Conservation (phyloP, 2,329 filamentous ascomycete genomes). For the Sodiomyces alkalinus region DNA sequence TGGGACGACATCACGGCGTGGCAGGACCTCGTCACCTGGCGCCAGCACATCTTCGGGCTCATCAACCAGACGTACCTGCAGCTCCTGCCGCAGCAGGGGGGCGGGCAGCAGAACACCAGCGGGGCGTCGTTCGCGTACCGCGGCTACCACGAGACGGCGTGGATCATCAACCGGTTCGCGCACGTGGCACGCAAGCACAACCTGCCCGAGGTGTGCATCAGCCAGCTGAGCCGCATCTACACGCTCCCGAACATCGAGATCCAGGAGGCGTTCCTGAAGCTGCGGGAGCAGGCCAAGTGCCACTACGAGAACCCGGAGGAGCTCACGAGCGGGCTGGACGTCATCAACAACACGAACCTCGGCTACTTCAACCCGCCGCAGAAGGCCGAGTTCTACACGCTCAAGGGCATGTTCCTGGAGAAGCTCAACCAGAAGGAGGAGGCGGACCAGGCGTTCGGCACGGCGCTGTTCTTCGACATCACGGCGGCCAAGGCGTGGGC, state of each 20-base stretch:
- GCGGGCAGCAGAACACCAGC: conserved; percentile 55
- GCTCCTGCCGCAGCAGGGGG: conserved; percentile 61
- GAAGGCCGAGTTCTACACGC: conserved; percentile 96
- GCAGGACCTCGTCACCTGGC: conserved; percentile 99
- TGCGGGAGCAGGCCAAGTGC: conserved; percentile 96
- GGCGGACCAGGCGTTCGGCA: conserved; percentile 86
- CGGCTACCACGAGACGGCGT: conserved; percentile 95
- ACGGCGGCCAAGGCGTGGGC: conserved; percentile 95
- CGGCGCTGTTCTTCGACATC: conserved; percentile 90
- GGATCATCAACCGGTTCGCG: conserved; percentile 98
- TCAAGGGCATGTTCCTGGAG: conserved; percentile 98
- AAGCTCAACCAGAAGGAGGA: conserved; percentile 84
- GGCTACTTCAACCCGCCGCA: conserved; percentile 95
- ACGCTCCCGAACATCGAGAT: conserved; percentile 99
- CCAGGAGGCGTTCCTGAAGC: conserved; percentile 93
- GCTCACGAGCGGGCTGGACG: conserved; percentile 81
- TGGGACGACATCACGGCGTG: conserved; percentile 99
- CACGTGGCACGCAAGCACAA: conserved; percentile 96
- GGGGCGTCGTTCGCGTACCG: conserved; percentile 92
- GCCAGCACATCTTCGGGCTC: conserved; percentile 94
- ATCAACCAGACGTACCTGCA: conserved; percentile 91
- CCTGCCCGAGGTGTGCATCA: conserved; percentile 93
- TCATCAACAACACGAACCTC: conserved; percentile 98
- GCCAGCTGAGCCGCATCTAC: conserved; percentile 92
- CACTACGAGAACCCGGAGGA: conserved; percentile 95